Evolutionary conservation across 352 stramenopile species (phyloP).

Genomic region (Globisporangium middletonii): DNA sequence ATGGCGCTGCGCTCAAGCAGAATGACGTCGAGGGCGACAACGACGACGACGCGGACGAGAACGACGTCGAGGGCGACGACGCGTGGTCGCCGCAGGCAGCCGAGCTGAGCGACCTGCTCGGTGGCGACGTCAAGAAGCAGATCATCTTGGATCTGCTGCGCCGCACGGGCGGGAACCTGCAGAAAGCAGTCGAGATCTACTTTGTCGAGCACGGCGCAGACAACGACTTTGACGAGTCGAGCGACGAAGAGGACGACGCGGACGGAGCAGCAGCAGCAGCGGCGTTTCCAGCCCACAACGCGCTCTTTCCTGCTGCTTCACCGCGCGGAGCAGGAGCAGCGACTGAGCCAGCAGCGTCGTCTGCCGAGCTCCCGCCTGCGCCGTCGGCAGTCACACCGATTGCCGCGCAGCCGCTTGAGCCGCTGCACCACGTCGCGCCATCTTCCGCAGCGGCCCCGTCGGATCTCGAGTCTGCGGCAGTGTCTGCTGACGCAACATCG

Average conservation of each 20-base stretch:
- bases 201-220: slow-evolving; percentile 58
- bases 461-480: not conserved
- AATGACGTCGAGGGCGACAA: slow-evolving; percentile 49
- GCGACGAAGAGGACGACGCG: slow-evolving; percentile 41
- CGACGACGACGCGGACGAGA: slow-evolving; percentile 31
- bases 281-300: slow-evolving; percentile 16
- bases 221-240: slow-evolving; percentile 33
- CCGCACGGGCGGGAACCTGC: slow-evolving; percentile 64
- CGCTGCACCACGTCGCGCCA: slow-evolving; percentile 24
- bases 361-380: slow-evolving; percentile 23
- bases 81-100: slow-evolving; percentile 39
- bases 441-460: not conserved
- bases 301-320: slow-evolving; percentile 18
- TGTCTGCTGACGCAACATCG: slow-evolving; percentile 3
- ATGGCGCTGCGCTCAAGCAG: slow-evolving; percentile 30
- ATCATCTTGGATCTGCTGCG: slow-evolving; percentile 48
- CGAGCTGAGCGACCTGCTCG: slow-evolving; percentile 69
- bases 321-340: slow-evolving; percentile 15
- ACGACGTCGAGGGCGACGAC: slow-evolving; percentile 24
- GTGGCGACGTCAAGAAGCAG: slow-evolving; percentile 50
- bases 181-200: slow-evolving; percentile 76
- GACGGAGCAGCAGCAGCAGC: slow-evolving; percentile 11
- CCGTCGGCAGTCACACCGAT: slow-evolving; percentile 41
- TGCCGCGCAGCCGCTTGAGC: slow-evolving; percentile 48
- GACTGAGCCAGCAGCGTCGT: slow-evolving; percentile 18